Evolutionary conservation across 208 protist species (phyloP), one percentile per base, ranked within the genome.

Genomic region (Blastocrithidia nonstop): DNA sequence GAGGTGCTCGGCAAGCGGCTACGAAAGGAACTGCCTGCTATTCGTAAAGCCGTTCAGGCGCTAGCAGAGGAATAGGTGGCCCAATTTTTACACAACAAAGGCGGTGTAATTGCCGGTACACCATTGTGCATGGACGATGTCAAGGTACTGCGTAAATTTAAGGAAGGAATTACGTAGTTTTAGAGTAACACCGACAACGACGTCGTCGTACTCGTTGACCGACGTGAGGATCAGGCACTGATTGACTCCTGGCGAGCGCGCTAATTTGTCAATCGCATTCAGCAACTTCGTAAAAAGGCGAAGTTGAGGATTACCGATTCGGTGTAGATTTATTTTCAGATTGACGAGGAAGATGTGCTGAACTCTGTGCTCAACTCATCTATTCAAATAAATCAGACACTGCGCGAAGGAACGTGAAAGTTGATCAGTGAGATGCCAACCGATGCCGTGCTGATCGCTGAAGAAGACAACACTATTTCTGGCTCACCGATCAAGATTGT

Each of bases 251-350:
- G 92, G 67, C 56, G 88, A 8, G 88, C 93, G 7, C 78, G 96
- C 19, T 89, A 97, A 66, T 74, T 98, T 27, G 71, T 96, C 13
- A 94, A 89, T 47, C 85, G 84, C 15, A 78, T 98, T 8, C 96
- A 99, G 78, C 84, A 96, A 71, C 65, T 98, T 23, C 86, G 96
- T 58, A 98, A 99, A 71, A 88, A 95, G 77, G 89, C 86, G 2
- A 68, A 69, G 24, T 70, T 97, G 17, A 15, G 50, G 35, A 50
- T 88, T 9, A 74, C 73, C 3, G 82, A 94, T 52, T 16, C 53
- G 17, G 54, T 92, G 4, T 53, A 74, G 19, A 61, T 94, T 7
- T 91, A 81, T 72, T 92, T 78, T 44, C 55, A 71, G 37, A 49
- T 59, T 23, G 77, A 87, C 39, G 80, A 89, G 16, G 61, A 66